Evolutionary conservation across 2,329 filamentous ascomycete species (phyloP).

Genomic region (Lojkania enalia): DNA sequence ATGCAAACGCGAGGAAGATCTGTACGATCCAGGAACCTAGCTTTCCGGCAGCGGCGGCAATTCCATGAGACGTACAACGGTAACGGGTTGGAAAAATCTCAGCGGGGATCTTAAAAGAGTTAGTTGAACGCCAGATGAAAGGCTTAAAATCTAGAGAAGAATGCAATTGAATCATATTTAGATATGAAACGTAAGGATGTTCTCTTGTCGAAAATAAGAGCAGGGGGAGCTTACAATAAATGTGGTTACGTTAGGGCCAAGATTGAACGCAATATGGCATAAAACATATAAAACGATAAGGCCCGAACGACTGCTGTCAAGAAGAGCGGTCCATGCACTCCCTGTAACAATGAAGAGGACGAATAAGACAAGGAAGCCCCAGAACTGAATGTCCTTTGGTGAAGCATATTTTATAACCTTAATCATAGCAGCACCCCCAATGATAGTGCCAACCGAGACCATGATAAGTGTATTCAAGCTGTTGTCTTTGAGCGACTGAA

Average conservation of each 20-base stretch:
- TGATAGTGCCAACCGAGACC: constrained; percentile 37
- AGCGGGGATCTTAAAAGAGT: constrained; percentile 58
- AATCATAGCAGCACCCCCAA: constrained; percentile 38
- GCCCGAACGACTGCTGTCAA: constrained; percentile 28
- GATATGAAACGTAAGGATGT: too few relatives aligned
- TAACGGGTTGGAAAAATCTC: constrained; percentile 61
- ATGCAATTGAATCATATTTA: too few relatives aligned
- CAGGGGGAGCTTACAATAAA: constrained; percentile 37
- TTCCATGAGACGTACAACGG: constrained; percentile 57
- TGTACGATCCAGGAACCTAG: constrained; percentile 54
- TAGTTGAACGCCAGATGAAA: too few relatives aligned
- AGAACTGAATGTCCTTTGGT: constrained; percentile 39
- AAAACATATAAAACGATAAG: constrained; percentile 39
- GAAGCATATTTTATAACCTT: constrained; percentile 39
- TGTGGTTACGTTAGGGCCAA: constrained; percentile 42
- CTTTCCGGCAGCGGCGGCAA: constrained; percentile 58
- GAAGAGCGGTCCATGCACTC: constrained; percentile 33
- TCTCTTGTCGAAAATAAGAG: constrained; percentile 13
- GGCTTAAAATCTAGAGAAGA: too few relatives aligned
- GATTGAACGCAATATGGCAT: constrained; percentile 41
- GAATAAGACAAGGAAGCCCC: constrained; percentile 37
- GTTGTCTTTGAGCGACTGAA: constrained; percentile 29
- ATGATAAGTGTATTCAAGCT: constrained; percentile 39
- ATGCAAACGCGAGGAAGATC: constrained; percentile 42
- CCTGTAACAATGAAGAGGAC: constrained; percentile 39